phyloP scores from a whole-genome alignment of 2,329 filamentous ascomycete species.

The Peltaster fructicola region DNA sequence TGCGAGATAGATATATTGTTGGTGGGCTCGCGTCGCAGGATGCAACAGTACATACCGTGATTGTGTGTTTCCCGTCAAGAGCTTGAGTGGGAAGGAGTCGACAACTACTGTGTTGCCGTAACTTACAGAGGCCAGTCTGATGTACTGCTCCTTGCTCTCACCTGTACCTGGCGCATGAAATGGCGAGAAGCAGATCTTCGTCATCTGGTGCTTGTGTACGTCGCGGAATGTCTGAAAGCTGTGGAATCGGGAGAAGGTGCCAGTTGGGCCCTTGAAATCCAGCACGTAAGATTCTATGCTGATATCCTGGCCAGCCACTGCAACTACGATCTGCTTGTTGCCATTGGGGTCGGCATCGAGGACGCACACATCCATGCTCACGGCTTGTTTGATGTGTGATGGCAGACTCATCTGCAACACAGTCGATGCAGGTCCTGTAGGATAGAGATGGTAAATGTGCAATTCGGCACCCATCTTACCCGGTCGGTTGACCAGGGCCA shows the following conservation, averaged over 20 bases:
- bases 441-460: constrained; percentile 40
- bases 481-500: constrained; percentile 39
- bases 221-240: constrained; percentile 34
- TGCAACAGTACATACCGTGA: constrained; percentile 54
- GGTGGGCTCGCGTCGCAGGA: constrained; percentile 20
- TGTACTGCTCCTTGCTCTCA: constrained; percentile 28
- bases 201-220: constrained; percentile 42
- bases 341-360: constrained; percentile 41
- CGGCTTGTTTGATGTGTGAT: constrained; percentile 51
- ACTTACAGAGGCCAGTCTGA: constrained; percentile 67
- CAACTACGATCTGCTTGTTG: constrained; percentile 61
- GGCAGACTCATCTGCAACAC: constrained; percentile 42
- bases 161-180: constrained; percentile 22
- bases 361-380: constrained; percentile 59
- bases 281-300: constrained; percentile 64
- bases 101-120: constrained; percentile 65
- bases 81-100: constrained; percentile 55
- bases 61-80: constrained; percentile 25
- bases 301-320: constrained; percentile 62
- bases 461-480: constrained; percentile 38
- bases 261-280: constrained; percentile 42
- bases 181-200: constrained; percentile 31
- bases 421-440: constrained; percentile 34
- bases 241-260: constrained; percentile 30
- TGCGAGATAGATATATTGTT: constrained; percentile 36